Evolutionary conservation across 2,329 filamentous ascomycete genomes (phyloP), one percentile per base, ranked within the genome.

Genomic region (Mycosphaerella arachidis): DNA sequence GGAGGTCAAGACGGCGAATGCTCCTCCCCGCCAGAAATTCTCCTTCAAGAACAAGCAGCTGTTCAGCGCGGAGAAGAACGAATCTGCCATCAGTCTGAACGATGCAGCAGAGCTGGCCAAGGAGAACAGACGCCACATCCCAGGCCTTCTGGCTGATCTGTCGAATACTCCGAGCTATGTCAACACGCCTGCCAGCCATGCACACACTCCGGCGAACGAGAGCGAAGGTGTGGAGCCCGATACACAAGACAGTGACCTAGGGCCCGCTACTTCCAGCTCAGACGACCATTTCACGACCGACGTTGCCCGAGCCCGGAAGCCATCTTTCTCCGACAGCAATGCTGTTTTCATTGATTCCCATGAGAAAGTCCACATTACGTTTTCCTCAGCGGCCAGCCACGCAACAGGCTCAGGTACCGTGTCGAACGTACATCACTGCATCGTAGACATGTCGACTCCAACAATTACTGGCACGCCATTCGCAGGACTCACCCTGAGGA

Each of bases 21-120:
- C 85, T 0, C 91, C 92, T 7, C n/a, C n/a, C n/a, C 89, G 88
- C 66, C 84, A 86, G 10, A 91, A 91, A 63, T 97, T 97, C 76
- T 84, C 89, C 56, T 97, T 97, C 80, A 95, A 87, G 71, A 61
- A 58, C 40, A 55, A 64, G 16, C 50, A 64, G 24, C 52, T 64
- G 13, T 72, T 72, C 63, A 66, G 64, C 13, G 65, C 64, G 16
- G 68, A 68, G 58, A 74, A 73, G 68, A 74, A 73, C 57, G 70
- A 70, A 29, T 70, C 67, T n/a, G 72, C 82, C 6, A 80, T 85
- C 53, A 84, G 82, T 20, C 69, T 85, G 35, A 78, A 77, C 43
- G 80, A 86, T 70, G 82, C 83, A 43, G 82, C 82, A 6, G 80
- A 84, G 58, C 66, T 85, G 16, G 79, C 82, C 16, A 73, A 77